Conservation (phyloP, 495 filamentous ascomycete species). For the Neurospora hispaniola region DNA sequence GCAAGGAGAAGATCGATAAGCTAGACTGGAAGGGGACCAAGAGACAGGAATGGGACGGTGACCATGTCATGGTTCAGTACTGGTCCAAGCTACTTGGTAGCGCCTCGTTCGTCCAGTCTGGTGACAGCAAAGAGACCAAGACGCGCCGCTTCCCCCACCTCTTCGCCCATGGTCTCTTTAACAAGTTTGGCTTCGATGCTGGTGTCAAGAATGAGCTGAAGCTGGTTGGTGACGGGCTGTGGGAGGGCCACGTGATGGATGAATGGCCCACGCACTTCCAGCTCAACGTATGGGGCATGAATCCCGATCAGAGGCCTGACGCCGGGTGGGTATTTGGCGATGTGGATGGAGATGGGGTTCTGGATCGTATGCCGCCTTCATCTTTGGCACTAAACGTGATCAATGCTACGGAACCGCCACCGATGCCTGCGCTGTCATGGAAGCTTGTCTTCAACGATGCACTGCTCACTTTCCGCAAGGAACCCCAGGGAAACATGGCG, state of each 20-base stretch:
- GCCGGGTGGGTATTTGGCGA: conserved; percentile 49
- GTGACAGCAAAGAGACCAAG: conserved; percentile 34
- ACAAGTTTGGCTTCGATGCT: conserved; percentile 54
- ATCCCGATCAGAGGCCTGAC: conserved; percentile 51
- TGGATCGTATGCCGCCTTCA: conserved; percentile 52
- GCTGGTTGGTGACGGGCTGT: conserved; percentile 41
- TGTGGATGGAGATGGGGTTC: conserved; percentile 45
- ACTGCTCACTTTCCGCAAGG: conserved; percentile 31
- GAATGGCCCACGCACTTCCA: conserved; percentile 54
- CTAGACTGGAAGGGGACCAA: conserved; percentile 52
- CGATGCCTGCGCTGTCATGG: conserved; percentile 45
- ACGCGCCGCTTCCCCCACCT: conserved; percentile 56
- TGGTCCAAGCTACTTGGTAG: conserved; percentile 52
- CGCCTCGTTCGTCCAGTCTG: conserved; percentile 50
- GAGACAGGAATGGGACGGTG: conserved; percentile 50
- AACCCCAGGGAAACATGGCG: conserved; percentile 44
- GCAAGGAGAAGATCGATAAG: conserved; percentile 38
- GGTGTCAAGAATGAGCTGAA: conserved; percentile 45
- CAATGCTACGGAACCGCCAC: conserved; percentile 47
- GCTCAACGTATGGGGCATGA: conserved; percentile 56
- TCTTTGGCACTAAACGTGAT: conserved; percentile 41
- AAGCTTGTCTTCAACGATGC: conserved; percentile 46
- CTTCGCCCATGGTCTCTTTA: conserved; percentile 53
- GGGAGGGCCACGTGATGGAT: conserved; percentile 49
- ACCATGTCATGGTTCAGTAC: conserved; percentile 58